Percentiles rank a stretch among this genome's conserved stretches.
phyloP scores from a whole-genome alignment of 148 eudicot genomes.

The Persicaria tinctoria region DNA sequence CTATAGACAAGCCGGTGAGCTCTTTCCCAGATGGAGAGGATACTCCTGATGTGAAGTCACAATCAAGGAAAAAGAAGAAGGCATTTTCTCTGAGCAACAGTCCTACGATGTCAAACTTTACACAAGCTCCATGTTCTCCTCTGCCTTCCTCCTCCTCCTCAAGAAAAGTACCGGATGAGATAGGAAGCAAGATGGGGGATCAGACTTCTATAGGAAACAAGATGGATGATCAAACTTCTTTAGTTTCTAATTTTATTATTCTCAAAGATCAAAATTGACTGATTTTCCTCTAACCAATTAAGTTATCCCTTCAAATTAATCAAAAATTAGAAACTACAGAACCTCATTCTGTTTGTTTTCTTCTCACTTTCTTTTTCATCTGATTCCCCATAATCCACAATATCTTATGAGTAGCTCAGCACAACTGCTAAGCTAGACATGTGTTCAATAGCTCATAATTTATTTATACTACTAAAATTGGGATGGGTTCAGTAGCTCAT shows the following conservation, averaged over 20 bases:
- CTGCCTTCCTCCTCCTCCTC: slow-evolving; percentile 27
- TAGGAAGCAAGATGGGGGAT: slow-evolving; percentile 55
- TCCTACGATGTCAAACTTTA: slow-evolving; percentile 55
- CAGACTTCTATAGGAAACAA: slow-evolving; percentile 12
- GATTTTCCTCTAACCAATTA: too few relatives aligned
- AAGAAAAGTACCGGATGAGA: slow-evolving; percentile 48
- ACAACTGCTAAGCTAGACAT: too few relatives aligned
- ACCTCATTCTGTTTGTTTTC: too few relatives aligned
- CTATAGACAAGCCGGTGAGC: slow-evolving; percentile 61
- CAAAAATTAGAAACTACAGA: too few relatives aligned
- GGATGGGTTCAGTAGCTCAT: too few relatives aligned
- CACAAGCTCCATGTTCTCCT: slow-evolving; percentile 82
- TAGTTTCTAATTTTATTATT: neutral
- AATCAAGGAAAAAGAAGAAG: slow-evolving; percentile 43
- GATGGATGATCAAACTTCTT: neutral
- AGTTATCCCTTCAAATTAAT: too few relatives aligned
- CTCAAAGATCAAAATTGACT: too few relatives aligned
- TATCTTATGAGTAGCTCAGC: too few relatives aligned
- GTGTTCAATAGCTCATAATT: too few relatives aligned
- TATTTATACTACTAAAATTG: too few relatives aligned
- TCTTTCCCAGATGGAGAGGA: slow-evolving; percentile 35
- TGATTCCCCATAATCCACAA: too few relatives aligned
- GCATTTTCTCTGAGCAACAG: slow-evolving; percentile 60
- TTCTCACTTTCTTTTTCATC: too few relatives aligned
- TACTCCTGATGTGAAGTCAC: slow-evolving; percentile 37